Evolutionary conservation across 2,329 filamentous ascomycete species (phyloP).

Genomic region (Amauroascus verrucosus): DNA sequence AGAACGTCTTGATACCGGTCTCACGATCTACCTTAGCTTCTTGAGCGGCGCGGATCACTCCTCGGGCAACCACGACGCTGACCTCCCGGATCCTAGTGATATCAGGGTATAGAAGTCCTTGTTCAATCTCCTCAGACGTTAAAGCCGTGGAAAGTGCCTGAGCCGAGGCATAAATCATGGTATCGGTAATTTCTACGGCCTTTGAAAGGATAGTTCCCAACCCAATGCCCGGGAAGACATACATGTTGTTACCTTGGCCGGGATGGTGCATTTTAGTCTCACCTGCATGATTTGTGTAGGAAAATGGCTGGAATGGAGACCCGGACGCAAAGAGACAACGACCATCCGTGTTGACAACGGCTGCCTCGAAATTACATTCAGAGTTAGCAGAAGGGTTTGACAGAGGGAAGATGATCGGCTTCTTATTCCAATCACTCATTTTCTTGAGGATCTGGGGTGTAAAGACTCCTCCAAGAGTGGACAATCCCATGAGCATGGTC

Average conservation of each 20-base stretch:
- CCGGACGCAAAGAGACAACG: conserved; percentile 89
- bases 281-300: conserved; percentile 50
- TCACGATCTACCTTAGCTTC: conserved; percentile 58
- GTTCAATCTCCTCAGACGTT: conserved; percentile 67
- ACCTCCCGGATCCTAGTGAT: conserved; percentile 88
- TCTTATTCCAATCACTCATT: conserved; percentile 54
- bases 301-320: conserved; percentile 73
- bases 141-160: conserved; percentile 68
- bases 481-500: conserved; percentile 86
- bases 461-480: conserved; percentile 89
- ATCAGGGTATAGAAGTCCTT: conserved; percentile 80
- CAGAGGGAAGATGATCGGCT: conserved; percentile 88
- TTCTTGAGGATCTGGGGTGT: conserved; percentile 71
- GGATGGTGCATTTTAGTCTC: conserved; percentile 59
- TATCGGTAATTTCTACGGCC: conserved; percentile 73
- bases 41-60: conserved; percentile 87
- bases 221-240: conserved; percentile 94
- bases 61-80: conserved; percentile 71
- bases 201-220: conserved; percentile 88
- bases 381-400: conserved; percentile 95
- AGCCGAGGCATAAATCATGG: conserved; percentile 94
- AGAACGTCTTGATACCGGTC: conserved; percentile 35
- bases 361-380: conserved; percentile 94
- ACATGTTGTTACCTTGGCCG: conserved; percentile 72
- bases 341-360: conserved; percentile 81